Evolutionary conservation across 108 stramenopile species (phyloP), one percentile per base, ranked within the genome.

Genomic region (Phaeodactylum tricornutum): DNA sequence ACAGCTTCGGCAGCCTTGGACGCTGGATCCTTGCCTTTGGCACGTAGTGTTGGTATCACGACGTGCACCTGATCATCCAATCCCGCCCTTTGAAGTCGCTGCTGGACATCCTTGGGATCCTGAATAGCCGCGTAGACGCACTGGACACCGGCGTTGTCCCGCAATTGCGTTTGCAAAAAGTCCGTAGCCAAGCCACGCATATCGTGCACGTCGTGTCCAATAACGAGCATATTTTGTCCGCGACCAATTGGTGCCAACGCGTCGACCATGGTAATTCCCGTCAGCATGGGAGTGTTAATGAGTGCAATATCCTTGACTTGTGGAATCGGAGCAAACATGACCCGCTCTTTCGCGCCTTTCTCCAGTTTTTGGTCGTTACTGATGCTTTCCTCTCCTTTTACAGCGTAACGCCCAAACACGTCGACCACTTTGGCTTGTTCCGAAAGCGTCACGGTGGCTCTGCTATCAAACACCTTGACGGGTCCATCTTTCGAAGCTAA

Each of bases 211-310:
- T 79, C 71, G 35, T 73, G 61, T 30, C 81, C 85, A 56, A 92
- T 65, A 15, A 87, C 52, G 37, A 92, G 71, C 84, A 86, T 92
- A 51, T 92, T 92, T 65, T 92, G 90, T 2, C 90, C 90, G 46
- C 72, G 78, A 25, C 90, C 90, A 52, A 92, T 81, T 2, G 90
- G 90, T 29, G 85, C 80, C 44, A 92, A 46, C 7, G 80, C 71
- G 65, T 92, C 90, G 53, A 92, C 62, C 62, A 82, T 84, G 29
- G 90, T 79, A 9, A 72, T 73, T 7, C 90, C 90, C 7, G 90
- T 87, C 27, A 92, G 52, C 30, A 92, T 22, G 2, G 90, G 90
- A 20, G 64, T 74, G 44, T 92, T 81, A 50, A 92, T 92, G 25
- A 92, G 59, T 28, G 80, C 69, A 67, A 92, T 92, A 34, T 92